Percentiles rank a stretch among this genome's conserved stretches.
Conservation (phyloP, 192 early-diverging fungal genomes). For the Podila horticola region DNA sequence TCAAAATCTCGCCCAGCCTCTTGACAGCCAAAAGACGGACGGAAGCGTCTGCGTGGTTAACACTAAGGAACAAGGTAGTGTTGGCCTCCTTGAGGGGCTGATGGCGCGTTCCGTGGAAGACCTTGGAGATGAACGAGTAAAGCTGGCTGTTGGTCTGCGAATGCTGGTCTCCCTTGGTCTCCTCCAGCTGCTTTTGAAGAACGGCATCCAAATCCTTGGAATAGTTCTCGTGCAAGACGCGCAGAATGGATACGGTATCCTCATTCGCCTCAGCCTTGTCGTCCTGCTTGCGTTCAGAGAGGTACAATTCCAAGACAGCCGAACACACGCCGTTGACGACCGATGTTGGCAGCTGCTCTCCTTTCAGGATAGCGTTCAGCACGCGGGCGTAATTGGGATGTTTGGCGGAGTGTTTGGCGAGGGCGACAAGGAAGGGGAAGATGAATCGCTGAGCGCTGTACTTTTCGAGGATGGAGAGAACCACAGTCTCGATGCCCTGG, state of each 20-base stretch:
- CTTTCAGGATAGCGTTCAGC: slow-evolving; percentile 47
- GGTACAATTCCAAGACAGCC: slow-evolving; percentile 48
- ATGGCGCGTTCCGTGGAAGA: slow-evolving; percentile 66
- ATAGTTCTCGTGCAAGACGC: slow-evolving; percentile 54
- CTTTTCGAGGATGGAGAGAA: slow-evolving; percentile 43
- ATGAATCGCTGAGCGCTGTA: slow-evolving; percentile 60
- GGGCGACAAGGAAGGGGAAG: slow-evolving; percentile 42
- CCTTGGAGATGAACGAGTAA: slow-evolving; percentile 64
- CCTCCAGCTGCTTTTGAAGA: slow-evolving; percentile 52
- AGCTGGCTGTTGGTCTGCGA: slow-evolving; percentile 44
- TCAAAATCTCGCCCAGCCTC: slow-evolving; percentile 66
- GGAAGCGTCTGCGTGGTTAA: slow-evolving; percentile 76
- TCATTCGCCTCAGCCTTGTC: slow-evolving; percentile 16
- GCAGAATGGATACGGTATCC: slow-evolving; percentile 29
- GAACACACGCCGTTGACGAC: slow-evolving; percentile 48
- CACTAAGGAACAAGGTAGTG: slow-evolving; percentile 84
- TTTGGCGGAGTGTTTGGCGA: slow-evolving; percentile 34
- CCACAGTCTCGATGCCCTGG: slow-evolving; percentile 31
- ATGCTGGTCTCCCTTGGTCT: slow-evolving; percentile 23
- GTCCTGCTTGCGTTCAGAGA: slow-evolving; percentile 25
- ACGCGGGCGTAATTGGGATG: slow-evolving; percentile 33
- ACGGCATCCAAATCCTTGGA: slow-evolving; percentile 55
- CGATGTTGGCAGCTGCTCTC: slow-evolving; percentile 41
- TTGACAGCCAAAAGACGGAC: slow-evolving; percentile 78
- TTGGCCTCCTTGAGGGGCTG: slow-evolving; percentile 73